A percentile compares a stretch with the other conserved stretches of the same genome.
Conservation (phyloP, 306 rosid genomes). For the Trifolium dubium region DNA sequence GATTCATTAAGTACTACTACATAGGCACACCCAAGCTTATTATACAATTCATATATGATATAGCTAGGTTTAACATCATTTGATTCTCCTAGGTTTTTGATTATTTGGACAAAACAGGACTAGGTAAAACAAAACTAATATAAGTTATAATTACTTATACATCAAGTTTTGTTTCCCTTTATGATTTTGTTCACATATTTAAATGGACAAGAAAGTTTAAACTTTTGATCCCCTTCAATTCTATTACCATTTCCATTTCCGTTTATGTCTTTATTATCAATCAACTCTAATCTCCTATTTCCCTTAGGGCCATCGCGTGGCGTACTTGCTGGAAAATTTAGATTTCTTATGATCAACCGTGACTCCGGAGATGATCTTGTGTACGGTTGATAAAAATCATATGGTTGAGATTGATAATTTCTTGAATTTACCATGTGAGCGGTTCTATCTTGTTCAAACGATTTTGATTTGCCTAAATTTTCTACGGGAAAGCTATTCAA, state of each 20-base stretch:
- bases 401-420: background rate
- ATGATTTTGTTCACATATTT: background rate
- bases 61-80: background rate
- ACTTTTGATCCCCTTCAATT: conserved; percentile 9
- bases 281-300: background rate
- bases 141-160: background rate
- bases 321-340: background rate
- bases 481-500: background rate
- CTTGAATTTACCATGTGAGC: background rate
- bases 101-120: background rate
- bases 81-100: background rate
- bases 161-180: background rate
- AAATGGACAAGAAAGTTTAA: background rate
- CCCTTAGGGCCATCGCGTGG: too few species aligned
- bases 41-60: background rate
- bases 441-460: background rate
- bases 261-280: background rate
- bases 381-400: background rate
- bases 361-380: background rate
- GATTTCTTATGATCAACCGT: background rate
- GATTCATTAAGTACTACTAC: too few species aligned
- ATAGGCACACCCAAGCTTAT: background rate
- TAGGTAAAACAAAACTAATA: background rate
- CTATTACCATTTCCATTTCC: conserved; percentile 9
- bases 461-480: background rate